Evolutionary conservation across 257 asterid species (phyloP).

Genomic region (Penstemon barbatus): DNA sequence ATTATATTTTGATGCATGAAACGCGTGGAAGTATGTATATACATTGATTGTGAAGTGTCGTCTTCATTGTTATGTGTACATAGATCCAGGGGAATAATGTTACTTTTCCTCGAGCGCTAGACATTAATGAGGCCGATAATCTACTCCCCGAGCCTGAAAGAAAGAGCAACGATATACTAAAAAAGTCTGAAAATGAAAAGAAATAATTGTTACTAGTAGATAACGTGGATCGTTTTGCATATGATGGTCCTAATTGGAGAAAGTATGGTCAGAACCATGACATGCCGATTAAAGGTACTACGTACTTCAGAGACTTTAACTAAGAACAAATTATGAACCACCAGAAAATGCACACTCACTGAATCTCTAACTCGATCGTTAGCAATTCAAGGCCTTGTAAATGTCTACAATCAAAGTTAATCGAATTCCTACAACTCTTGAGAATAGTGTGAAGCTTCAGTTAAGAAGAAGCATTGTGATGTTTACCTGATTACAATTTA

Average conservation of each 20-base stretch:
- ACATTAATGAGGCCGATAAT: conserved; percentile 31
- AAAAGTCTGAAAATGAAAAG: conserved; percentile 38
- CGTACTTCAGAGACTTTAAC: conserved; percentile 39
- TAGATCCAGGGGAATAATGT: conserved; percentile 38
- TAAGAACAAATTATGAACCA: conserved; percentile 27
- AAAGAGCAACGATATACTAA: conserved; percentile 24
- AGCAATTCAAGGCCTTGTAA: neutral
- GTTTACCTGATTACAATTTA: no score
- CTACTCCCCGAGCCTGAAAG: conserved; percentile 22
- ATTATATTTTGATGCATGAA: neutral
- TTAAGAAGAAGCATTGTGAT: no score
- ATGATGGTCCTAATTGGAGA: conserved; percentile 86
- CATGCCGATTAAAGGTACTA: conserved; percentile 40
- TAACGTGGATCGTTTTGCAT: conserved; percentile 43
- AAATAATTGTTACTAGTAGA: conserved; percentile 29
- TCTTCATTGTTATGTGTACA: no score
- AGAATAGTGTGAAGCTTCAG: neutral
- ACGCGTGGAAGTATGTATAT: neutral
- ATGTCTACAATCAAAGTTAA: neutral
- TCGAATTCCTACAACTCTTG: neutral
- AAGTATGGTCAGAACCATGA: conserved; percentile 86
- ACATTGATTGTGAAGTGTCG: no score
- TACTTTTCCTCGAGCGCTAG: conserved; percentile 29
- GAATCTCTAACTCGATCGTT: conserved; percentile 1
- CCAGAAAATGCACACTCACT: no score